Evolutionary conservation across 2,329 filamentous ascomycete genomes (phyloP).

Genomic region (Piedraia hortae): DNA sequence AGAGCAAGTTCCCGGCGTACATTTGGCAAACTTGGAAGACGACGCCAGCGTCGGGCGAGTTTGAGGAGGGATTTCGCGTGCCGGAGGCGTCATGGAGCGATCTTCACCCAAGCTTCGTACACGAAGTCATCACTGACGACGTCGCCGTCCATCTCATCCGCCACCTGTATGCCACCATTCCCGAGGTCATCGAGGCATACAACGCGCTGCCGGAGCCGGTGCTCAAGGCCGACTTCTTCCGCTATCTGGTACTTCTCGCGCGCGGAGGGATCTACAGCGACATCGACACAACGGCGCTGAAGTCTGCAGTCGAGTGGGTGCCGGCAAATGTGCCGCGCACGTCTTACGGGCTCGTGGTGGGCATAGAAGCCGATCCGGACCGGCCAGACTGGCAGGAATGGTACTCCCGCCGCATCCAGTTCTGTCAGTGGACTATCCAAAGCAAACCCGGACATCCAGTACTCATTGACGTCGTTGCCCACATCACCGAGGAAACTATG

Average conservation of each 20-base stretch:
- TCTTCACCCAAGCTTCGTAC: constrained; percentile 68
- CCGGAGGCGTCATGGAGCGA: constrained; percentile 76
- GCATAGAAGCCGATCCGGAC: constrained; percentile 90
- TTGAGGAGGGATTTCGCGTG: constrained; percentile 45
- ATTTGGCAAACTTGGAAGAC: constrained; percentile 99
- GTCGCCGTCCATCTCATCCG: constrained; percentile 57
- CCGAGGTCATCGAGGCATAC: constrained; percentile 23
- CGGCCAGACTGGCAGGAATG: constrained; percentile 76
- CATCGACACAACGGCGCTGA: constrained; percentile 71
- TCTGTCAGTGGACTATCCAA: constrained; percentile 98
- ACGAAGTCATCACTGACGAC: constrained; percentile 87
- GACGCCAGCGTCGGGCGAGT: constrained; percentile 48
- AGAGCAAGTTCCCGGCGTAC: constrained; percentile 77
- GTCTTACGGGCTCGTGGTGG: constrained; percentile 62
- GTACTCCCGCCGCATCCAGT: constrained; percentile 91
- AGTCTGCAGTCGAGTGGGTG: constrained; percentile 67
- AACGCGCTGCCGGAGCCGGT: constrained; percentile 21
- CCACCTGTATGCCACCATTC: constrained; percentile 53
- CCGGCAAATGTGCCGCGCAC: constrained; percentile 49
- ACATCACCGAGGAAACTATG: constrained; percentile 61
- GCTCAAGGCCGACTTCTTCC: constrained; percentile 37
- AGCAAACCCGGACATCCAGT: constrained; percentile 82
- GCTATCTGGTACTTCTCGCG: constrained; percentile 44
- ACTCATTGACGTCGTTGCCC: constrained; percentile 60
- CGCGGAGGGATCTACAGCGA: constrained; percentile 51